Base-by-base conservation (phyloP, 768 basidiomycete genomes). In the Calocybe indica region DNA sequence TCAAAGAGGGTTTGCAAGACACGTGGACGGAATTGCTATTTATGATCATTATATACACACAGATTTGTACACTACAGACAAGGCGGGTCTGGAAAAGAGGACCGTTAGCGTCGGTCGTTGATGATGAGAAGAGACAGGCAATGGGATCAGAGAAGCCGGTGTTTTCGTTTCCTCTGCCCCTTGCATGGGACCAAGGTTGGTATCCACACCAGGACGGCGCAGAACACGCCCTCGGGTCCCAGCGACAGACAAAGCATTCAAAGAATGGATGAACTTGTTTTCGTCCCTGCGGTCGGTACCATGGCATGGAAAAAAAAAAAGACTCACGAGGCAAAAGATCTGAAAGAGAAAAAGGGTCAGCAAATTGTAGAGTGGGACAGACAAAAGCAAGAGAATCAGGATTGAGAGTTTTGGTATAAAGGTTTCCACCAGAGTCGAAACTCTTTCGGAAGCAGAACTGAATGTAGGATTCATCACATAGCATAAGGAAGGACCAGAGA, bases 361-460 rank as follows among this genome's bases (percentile, higher is more conserved):
- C 50, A 51, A 41, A 40, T 37, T 31, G 5, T 8, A 9, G 28
- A 22, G 22, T 22, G 22, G 22, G 1, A 4, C 22, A 22, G 4
- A 2, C 22, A 22, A 15, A 37, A 47, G 35, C 42, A 22, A 39
- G 29, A 56, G 29, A 43, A 41, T 29, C 50, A 83, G 81, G 58
- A 28, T 69, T 72, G 66, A 65, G 57, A 62, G 63, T 74, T 78
- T 79, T 76, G 76, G 75, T 74, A 75, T 60, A 71, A 73, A 56
- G 61, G 67, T 82, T 72, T 85, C 83, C 83, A 84, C 83, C 78
- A 85, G 77, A 83, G 82, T 75, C 76, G 78, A 61, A 66, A 73
- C 75, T 82, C 76, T 52, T 85, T 85, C 84, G 83, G 84, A 85
- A 86, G 84, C 84, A 86, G 83, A 86, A 86, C 83, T 83, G 82